These are phyloP conservation scores for Aspergillus affinis DNA, from an alignment of 495 filamentous ascomycete genomes.

Conservation along the genomic window DNA sequence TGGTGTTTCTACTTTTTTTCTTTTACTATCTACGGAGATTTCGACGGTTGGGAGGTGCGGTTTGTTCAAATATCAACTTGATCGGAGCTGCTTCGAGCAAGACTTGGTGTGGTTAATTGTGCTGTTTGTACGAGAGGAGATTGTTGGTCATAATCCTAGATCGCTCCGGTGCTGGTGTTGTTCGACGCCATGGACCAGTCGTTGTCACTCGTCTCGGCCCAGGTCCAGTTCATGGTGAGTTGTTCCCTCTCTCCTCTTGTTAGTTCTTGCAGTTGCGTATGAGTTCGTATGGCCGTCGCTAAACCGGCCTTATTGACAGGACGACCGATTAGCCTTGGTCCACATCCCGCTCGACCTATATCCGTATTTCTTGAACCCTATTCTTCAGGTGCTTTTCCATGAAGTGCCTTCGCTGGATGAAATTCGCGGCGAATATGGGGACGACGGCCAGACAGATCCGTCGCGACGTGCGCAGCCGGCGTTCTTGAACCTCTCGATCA, in stretches of 20 bases:
- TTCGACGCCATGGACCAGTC: constrained; percentile 46
- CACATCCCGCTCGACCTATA: constrained; percentile 88
- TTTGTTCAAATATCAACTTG: no score
- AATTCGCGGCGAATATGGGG: constrained; percentile 25
- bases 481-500: constrained; percentile 92
- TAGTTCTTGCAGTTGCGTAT: not conserved
- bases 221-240: constrained; percentile 58
- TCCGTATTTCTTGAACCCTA: constrained; percentile 75
- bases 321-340: constrained; percentile 81
- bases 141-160: not conserved
- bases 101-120: not conserved
- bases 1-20: no score
- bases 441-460: constrained; percentile 31
- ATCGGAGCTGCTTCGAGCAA: not conserved
- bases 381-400: constrained; percentile 80
- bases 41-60: no score
- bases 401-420: constrained; percentile 43
- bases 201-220: constrained; percentile 50
- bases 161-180: not conserved
- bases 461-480: constrained; percentile 55
- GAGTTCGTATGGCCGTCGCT: constrained; percentile 14
- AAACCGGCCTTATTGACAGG: constrained; percentile 51
- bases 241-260: not conserved
- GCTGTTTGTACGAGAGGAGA: not conserved
- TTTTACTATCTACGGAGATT: no score